Conservation (phyloP, 2,329 filamentous ascomycete genomes). For the Colletotrichum spinosum region DNA sequence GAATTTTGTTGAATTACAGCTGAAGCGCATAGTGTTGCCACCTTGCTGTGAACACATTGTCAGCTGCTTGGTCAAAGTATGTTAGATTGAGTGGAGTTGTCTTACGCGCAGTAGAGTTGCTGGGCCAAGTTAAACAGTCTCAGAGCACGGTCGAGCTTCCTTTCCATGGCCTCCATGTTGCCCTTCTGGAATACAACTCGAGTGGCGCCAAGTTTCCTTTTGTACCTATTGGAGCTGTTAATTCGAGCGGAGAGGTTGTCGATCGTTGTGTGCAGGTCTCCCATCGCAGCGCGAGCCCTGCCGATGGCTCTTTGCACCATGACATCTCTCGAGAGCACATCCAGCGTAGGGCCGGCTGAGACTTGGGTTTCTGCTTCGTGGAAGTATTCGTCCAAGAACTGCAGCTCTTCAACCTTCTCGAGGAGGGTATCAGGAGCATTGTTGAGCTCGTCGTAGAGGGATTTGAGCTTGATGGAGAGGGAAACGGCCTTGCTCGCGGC, state of each 20-base stretch:
- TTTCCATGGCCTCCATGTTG: conserved; percentile 35
- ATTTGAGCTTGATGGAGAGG: conserved; percentile 32
- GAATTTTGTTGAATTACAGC: too few species aligned
- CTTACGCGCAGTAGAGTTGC: conserved; percentile 40
- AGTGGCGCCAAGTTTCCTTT: conserved; percentile 37
- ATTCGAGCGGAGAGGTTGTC: conserved; percentile 24
- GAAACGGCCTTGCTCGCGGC: conserved; percentile 32
- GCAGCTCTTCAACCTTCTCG: conserved; percentile 5
- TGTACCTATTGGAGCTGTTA: conserved; percentile 31
- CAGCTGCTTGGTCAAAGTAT: not conserved
- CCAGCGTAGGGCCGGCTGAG: not conserved
- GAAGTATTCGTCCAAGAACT: conserved; percentile 10
- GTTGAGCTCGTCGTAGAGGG: conserved; percentile 37
- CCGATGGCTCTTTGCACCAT: conserved; percentile 6
- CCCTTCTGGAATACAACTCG: conserved; percentile 41
- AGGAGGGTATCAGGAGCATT: conserved; percentile 24
- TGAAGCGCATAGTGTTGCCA: not conserved
- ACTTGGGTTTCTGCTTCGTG: conserved; percentile 1
- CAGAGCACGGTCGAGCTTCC: conserved; percentile 36
- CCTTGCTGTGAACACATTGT: not conserved
- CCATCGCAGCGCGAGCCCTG: not conserved
- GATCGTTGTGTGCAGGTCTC: not conserved
- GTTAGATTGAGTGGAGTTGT: rapidly evolving
- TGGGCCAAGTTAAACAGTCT: conserved; percentile 37
- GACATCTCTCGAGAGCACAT: not conserved